phyloP scores from a whole-genome alignment of 2,329 filamentous ascomycete genomes.

The Endothia cerciana region DNA sequence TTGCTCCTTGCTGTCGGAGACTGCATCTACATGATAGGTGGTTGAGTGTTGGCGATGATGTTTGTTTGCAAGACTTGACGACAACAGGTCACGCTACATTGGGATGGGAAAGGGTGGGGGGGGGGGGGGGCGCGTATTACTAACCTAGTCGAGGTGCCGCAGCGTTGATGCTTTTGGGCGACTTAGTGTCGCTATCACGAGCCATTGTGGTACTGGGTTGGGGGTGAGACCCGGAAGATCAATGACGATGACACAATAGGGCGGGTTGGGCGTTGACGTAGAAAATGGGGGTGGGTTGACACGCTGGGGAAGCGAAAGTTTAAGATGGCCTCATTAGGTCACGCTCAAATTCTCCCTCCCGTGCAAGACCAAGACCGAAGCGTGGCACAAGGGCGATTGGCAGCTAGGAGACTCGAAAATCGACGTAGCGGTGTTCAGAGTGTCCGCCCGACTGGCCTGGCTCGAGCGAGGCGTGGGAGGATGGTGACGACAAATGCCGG shows the following conservation, averaged over 20 bases:
- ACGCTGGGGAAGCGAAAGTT: slow-evolving; percentile 21
- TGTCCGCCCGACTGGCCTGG: not conserved
- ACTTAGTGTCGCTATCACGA: slow-evolving; percentile 48
- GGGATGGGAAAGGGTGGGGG: slow-evolving; percentile 6
- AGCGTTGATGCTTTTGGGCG: slow-evolving; percentile 49
- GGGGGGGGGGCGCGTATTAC: slow-evolving; percentile 14
- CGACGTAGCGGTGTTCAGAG: not conserved
- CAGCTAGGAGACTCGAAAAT: not conserved
- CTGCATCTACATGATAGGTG: slow-evolving; percentile 43
- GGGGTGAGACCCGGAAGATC: not conserved
- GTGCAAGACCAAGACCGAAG: slow-evolving; percentile 1
- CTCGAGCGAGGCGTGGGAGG: not conserved
- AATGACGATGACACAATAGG: slow-evolving; percentile 42
- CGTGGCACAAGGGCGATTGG: slow-evolving; percentile 13
- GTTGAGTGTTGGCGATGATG: slow-evolving; percentile 22
- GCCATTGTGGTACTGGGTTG: slow-evolving; percentile 26
- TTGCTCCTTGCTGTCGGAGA: slow-evolving; percentile 48
- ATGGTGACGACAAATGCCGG: slow-evolving; percentile 18
- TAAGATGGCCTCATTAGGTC: slow-evolving; percentile 29
- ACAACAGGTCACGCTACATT: too few species aligned
- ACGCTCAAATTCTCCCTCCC: slow-evolving; percentile 11
- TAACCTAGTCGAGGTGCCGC: slow-evolving; percentile 27
- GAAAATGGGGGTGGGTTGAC: slow-evolving; percentile 10
- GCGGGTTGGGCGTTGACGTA: slow-evolving; percentile 8
- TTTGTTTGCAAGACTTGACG: slow-evolving; percentile 27